phyloP scores from a whole-genome alignment of 345 rosid genomes.

The Pistacia vera region DNA sequence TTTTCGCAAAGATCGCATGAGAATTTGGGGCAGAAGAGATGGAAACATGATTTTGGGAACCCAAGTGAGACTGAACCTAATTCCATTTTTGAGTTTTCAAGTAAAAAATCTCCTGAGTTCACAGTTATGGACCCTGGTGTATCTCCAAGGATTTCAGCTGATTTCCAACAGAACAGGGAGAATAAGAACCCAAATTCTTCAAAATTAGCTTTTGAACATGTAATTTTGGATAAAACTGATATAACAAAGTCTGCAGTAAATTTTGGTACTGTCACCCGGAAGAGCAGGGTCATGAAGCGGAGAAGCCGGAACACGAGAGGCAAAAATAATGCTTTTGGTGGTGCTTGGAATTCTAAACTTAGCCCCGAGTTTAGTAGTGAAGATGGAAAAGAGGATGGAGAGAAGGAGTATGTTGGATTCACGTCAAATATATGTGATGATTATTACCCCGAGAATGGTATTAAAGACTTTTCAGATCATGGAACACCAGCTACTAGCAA shows the following conservation, averaged over 20 bases:
- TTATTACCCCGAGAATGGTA: slow-evolving; percentile 17
- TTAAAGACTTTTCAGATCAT: slow-evolving; percentile 25
- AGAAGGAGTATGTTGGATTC: slow-evolving; percentile 23
- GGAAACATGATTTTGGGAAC: slow-evolving; percentile 30
- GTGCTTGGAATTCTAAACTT: slow-evolving; percentile 37
- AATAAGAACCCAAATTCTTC: slow-evolving; percentile 42
- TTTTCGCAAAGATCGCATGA: slow-evolving; percentile 32
- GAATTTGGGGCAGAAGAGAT: slow-evolving; percentile 32
- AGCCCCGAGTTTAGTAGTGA: slow-evolving; percentile 30
- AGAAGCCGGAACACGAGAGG: slow-evolving; percentile 32
- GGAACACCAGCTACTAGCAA: slow-evolving; percentile 32
- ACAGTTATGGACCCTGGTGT: slow-evolving; percentile 23
- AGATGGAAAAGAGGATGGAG: slow-evolving; percentile 25
- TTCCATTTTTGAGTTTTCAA: slow-evolving; percentile 19
- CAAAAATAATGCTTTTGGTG: slow-evolving; percentile 23
- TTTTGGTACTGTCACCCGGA: slow-evolving; percentile 48
- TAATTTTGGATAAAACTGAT: slow-evolving; percentile 22
- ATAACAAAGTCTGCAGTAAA: slow-evolving; percentile 29
- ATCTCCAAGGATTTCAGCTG: slow-evolving; percentile 28
- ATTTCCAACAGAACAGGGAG: slow-evolving; percentile 39
- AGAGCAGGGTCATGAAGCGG: slow-evolving; percentile 55
- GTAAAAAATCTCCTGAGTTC: slow-evolving; percentile 24
- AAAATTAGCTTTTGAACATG: slow-evolving; percentile 30
- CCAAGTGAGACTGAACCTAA: slow-evolving; percentile 13
- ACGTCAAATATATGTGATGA: slow-evolving; percentile 21